Percentiles rank a stretch among this genome's conserved stretches.
phyloP scores from a whole-genome alignment of 169 alveolate genomes.

The Plasmodium fragile region DNA sequence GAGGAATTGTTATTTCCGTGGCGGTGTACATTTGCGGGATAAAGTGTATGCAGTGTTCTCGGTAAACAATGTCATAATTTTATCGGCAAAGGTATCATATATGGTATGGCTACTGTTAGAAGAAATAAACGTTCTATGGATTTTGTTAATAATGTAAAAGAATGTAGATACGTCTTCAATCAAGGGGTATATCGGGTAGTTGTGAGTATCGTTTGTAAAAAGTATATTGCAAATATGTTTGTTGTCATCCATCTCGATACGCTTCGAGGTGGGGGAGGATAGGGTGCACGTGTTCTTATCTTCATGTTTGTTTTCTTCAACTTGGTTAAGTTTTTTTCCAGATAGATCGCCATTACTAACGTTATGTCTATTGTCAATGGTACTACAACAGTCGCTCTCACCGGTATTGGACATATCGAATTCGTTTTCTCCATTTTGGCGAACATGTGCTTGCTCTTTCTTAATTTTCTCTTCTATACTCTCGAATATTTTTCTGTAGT shows the following conservation, averaged over 20 bases:
- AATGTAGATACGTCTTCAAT: slow-evolving; percentile 69
- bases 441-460: background rate
- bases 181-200: slow-evolving; percentile 71
- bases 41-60: background rate
- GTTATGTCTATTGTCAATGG: background rate
- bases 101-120: slow-evolving; percentile 17
- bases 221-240: slow-evolving; percentile 43
- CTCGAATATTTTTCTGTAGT: slow-evolving; percentile 47
- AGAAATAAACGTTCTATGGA: slow-evolving; percentile 13
- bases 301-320: background rate
- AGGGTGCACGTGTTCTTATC: background rate
- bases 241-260: slow-evolving; percentile 5
- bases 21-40: background rate
- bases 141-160: slow-evolving; percentile 58
- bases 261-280: background rate
- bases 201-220: slow-evolving; percentile 68
- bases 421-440: background rate
- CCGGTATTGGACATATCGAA: background rate
- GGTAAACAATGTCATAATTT: slow-evolving; percentile 21
- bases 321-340: background rate
- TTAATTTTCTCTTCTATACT: slow-evolving; percentile 8
- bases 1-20: background rate
- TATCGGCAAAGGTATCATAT: slow-evolving; percentile 48
- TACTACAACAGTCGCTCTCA: background rate
- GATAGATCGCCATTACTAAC: background rate